Percentiles rank a stretch among this genome's conserved stretches.
phyloP scores from a whole-genome alignment of 371 early-diverging fungal species.

The Mortierella sp. region DNA sequence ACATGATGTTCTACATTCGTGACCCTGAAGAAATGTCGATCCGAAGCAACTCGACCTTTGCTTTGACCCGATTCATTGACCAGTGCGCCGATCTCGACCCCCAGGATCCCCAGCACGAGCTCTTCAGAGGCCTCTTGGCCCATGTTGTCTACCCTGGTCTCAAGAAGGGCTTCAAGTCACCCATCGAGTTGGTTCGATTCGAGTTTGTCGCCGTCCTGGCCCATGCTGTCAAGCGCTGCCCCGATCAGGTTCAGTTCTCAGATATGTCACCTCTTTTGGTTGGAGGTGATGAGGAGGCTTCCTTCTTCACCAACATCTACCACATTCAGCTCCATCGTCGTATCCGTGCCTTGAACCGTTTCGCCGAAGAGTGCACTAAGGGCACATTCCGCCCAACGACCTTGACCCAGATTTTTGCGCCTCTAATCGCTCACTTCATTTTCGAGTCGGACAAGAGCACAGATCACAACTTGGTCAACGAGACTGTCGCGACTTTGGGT shows the following conservation, averaged over 20 bases:
- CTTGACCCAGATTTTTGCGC: slow-evolving; percentile 84
- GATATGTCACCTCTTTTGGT: slow-evolving; percentile 79
- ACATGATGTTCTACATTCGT: slow-evolving; percentile 83
- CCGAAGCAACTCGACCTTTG: slow-evolving; percentile 85
- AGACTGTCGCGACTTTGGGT: slow-evolving; percentile 82
- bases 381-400: slow-evolving; percentile 66
- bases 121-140: slow-evolving; percentile 65
- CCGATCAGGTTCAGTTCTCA: slow-evolving; percentile 68
- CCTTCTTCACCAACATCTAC: slow-evolving; percentile 84
- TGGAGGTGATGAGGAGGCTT: slow-evolving; percentile 79
- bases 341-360: slow-evolving; percentile 82
- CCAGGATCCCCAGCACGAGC: slow-evolving; percentile 57
- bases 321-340: slow-evolving; percentile 96
- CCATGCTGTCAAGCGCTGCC: slow-evolving; percentile 73
- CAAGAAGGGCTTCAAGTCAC: slow-evolving; percentile 77
- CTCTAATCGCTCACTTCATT: slow-evolving; percentile 87
- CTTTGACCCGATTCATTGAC: slow-evolving; percentile 76
- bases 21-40: slow-evolving; percentile 91
- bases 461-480: slow-evolving; percentile 85
- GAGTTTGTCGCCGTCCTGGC: slow-evolving; percentile 81
- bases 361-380: slow-evolving; percentile 69
- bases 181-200: slow-evolving; percentile 73
- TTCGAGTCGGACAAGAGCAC: slow-evolving; percentile 78
- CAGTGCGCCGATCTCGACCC: slow-evolving; percentile 58
- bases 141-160: slow-evolving; percentile 82